Evolutionary conservation across 352 stramenopile genomes (phyloP), one percentile per base, ranked within the genome.

Genomic region (Plasmopara halstedii): DNA sequence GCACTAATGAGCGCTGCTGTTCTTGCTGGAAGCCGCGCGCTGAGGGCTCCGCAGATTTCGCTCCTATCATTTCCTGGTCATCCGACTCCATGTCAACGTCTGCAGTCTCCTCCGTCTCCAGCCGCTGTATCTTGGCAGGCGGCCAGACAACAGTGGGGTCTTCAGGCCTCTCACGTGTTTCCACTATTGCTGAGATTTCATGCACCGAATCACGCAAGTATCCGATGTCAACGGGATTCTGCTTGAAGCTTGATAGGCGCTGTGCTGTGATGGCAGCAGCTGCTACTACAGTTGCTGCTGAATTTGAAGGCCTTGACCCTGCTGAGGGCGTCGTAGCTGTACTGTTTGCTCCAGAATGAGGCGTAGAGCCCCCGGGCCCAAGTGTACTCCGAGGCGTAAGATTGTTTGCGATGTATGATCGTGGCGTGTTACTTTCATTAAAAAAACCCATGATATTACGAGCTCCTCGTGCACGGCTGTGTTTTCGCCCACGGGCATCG

Each of bases 401-500:
- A 32, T 78, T 82, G 55, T 82, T 81, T 22, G 71, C 76, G 25
- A 88, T 83, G 58, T 85, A 85, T 33, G 76, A 85, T 27, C 76
- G 71, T 41, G 76, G 76, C 11, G 76, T 85, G 51, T 75, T 75
- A 52, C 47, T 79, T 15, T 85, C 76, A 39, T 79, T 75, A 42
- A 73, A 73, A 41, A 83, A 68, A 8, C 56, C 53, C 7, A 63
- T 51, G 14, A 57, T 55, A 8, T 53, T 64, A 18, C 51, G 62
- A n/a, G 46, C 49, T 20, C 34, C 49, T 50, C 33, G 42, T 9
- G 51, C 47, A 13, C 50, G 35, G 41, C 43, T 60, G 33, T 64
- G 52, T 17, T 31, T 44, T 46, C 40, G 36, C 18, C 62, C 62
- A 13, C 65, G 70, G 0, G 56, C 67, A 47, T 85, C 72, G 13